phyloP scores from a whole-genome alignment of 139 green algal species.

The Nannochloris sp. region DNA sequence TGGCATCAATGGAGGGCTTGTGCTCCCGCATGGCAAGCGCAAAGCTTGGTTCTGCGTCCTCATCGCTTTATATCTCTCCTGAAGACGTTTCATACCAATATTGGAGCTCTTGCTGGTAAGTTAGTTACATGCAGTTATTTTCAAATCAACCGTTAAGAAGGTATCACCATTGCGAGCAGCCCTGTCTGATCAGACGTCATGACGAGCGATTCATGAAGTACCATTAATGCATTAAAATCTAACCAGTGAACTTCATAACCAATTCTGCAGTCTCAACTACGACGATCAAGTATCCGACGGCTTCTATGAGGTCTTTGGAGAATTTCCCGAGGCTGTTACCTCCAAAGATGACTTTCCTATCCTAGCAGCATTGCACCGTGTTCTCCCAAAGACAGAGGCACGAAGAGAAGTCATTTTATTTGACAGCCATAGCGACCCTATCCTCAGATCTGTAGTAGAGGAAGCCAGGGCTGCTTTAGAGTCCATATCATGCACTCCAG shows the following conservation, averaged over 20 bases:
- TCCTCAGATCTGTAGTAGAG: constrained; percentile 10
- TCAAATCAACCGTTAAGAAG: too few species aligned
- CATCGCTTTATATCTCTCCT: too few species aligned
- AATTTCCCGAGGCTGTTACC: constrained; percentile 31
- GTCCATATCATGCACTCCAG: neutral
- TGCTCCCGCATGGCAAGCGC: too few species aligned
- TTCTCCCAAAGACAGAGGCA: neutral
- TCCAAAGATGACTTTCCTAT: constrained; percentile 26
- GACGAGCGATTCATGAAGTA: too few species aligned
- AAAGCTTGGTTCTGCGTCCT: too few species aligned
- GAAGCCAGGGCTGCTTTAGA: constrained; percentile 18
- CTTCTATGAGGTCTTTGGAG: constrained; percentile 45
- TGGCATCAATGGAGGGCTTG: too few species aligned
- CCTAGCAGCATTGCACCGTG: constrained; percentile 22
- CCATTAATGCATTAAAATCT: too few species aligned
- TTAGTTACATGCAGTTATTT: too few species aligned
- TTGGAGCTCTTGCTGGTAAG: neutral
- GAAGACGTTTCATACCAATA: neutral
- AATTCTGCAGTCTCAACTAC: constrained; percentile 31
- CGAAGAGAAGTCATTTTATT: constrained; percentile 39
- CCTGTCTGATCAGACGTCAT: too few species aligned
- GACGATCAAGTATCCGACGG: constrained; percentile 36
- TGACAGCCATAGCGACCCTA: constrained; percentile 31
- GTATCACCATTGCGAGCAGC: too few species aligned
- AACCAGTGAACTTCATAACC: too few species aligned